Conservation (phyloP, 2,329 filamentous ascomycete species). For the Lasiodiplodia sp. region DNA sequence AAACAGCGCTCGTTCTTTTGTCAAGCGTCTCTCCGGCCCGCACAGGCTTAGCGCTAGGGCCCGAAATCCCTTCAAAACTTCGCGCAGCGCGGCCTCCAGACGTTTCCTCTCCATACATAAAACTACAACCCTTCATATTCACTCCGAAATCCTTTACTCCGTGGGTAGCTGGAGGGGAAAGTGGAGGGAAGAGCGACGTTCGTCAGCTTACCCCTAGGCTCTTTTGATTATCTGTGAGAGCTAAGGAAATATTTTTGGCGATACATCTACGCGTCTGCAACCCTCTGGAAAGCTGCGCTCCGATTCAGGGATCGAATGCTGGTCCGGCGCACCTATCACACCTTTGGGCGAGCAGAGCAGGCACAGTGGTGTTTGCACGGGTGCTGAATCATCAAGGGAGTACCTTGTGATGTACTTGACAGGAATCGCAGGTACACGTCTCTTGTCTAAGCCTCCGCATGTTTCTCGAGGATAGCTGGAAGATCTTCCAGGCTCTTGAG, state of each 20-base stretch:
- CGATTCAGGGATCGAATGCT: neutral
- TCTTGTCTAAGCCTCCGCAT: neutral
- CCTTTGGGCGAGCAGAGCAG: neutral
- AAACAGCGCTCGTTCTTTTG: conserved; percentile 29
- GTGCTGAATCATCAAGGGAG: neutral
- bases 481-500: conserved; percentile 66
- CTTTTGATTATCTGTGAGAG: conserved; percentile 52
- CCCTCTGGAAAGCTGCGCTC: neutral
- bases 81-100: conserved; percentile 38
- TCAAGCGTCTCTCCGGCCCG: conserved; percentile 15
- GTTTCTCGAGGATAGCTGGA: conserved; percentile 47
- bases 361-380: neutral
- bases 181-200: conserved; percentile 66
- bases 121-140: conserved; percentile 64
- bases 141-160: conserved; percentile 68
- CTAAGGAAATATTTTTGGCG: conserved; percentile 54
- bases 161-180: conserved; percentile 73
- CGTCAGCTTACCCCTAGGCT: conserved; percentile 67
- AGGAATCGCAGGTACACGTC: neutral
- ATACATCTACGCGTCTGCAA: conserved; percentile 20
- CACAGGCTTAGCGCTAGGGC: conserved; percentile 22
- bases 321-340: neutral
- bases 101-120: conserved; percentile 49
- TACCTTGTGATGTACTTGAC: neutral
- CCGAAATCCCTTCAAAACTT: conserved; percentile 47